Conservation (phyloP, 176 grass and related monocot genomes). For the Carex parvula region DNA sequence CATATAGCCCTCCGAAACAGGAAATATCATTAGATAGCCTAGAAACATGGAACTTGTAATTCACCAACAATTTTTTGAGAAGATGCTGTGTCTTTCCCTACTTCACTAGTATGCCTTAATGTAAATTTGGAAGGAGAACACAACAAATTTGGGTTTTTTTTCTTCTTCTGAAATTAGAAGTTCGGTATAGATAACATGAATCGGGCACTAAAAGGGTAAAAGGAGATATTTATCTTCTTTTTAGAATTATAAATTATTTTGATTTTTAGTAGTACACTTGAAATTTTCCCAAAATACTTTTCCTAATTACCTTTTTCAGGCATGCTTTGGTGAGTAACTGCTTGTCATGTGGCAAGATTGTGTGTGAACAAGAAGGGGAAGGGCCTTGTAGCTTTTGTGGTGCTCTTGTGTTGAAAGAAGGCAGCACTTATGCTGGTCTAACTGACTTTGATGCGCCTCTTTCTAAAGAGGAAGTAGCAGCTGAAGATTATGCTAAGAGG, state of each 20-base stretch:
- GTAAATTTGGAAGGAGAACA: too few species aligned
- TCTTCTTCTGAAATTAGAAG: not conserved
- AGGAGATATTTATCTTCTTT: not conserved
- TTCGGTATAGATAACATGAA: not conserved
- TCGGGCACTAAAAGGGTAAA: not conserved
- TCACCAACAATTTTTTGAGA: not conserved
- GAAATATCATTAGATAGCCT: not conserved
- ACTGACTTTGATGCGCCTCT: conserved; percentile 61
- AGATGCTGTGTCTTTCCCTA: not conserved
- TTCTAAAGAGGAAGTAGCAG: conserved; percentile 68
- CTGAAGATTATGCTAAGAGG: conserved; percentile 87
- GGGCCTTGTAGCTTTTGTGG: conserved; percentile 98
- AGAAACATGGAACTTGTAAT: not conserved
- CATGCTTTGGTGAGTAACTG: conserved; percentile 79
- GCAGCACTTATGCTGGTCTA: conserved; percentile 94
- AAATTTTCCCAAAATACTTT: not conserved
- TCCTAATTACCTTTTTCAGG: not conserved
- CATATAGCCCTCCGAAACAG: not conserved
- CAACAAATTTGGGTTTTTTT: not conserved
- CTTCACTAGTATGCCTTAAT: not conserved
- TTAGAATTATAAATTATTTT: not conserved
- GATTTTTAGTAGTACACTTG: not conserved
- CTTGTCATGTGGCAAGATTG: conserved; percentile 95
- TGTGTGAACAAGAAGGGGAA: conserved; percentile 97
- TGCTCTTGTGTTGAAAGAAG: conserved; percentile 85